These are phyloP conservation scores for Pseudomonodictys pantanalensis DNA, from an alignment of 495 filamentous ascomycete species.

Conservation along the genomic window DNA sequence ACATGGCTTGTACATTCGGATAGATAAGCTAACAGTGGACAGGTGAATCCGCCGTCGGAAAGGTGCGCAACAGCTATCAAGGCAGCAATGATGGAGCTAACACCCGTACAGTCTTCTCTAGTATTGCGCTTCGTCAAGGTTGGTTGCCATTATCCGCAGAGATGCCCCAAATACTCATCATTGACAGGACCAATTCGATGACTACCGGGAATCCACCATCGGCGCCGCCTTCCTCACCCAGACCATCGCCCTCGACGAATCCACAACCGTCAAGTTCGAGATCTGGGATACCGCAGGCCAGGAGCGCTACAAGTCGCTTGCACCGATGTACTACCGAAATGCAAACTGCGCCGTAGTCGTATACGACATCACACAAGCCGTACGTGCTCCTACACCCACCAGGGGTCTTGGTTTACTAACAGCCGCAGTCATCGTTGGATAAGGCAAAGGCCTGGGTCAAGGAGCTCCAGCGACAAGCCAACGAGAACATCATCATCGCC, in stretches of 20 bases:
- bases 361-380: slow-evolving; percentile 98
- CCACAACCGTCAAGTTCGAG: slow-evolving; percentile 98
- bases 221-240: slow-evolving; percentile 98
- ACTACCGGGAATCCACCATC: slow-evolving; percentile 98
- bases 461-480: slow-evolving; percentile 95
- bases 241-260: slow-evolving; percentile 95
- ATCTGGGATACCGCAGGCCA: slow-evolving; percentile 99
- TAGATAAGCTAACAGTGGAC: slow-evolving; percentile 37
- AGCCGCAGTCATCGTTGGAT: slow-evolving; percentile 78
- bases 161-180: background rate
- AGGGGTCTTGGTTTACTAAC: slow-evolving; percentile 14
- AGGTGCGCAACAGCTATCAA: slow-evolving; percentile 55
- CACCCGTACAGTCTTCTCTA: slow-evolving; percentile 72
- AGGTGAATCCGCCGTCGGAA: slow-evolving; percentile 99
- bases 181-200: slow-evolving; percentile 95
- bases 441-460: slow-evolving; percentile 99
- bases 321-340: slow-evolving; percentile 99
- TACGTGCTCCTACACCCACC: slow-evolving; percentile 48
- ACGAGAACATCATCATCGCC: slow-evolving; percentile 99
- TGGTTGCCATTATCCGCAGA: slow-evolving; percentile 18
- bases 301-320: slow-evolving; percentile 96
- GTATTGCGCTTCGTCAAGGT: slow-evolving; percentile 98
- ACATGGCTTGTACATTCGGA: background rate
- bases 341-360: slow-evolving; percentile 98
- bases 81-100: slow-evolving; percentile 22